Conservation (phyloP, 2,329 filamentous ascomycete genomes). For the Trichophyton mentagrophytes region DNA sequence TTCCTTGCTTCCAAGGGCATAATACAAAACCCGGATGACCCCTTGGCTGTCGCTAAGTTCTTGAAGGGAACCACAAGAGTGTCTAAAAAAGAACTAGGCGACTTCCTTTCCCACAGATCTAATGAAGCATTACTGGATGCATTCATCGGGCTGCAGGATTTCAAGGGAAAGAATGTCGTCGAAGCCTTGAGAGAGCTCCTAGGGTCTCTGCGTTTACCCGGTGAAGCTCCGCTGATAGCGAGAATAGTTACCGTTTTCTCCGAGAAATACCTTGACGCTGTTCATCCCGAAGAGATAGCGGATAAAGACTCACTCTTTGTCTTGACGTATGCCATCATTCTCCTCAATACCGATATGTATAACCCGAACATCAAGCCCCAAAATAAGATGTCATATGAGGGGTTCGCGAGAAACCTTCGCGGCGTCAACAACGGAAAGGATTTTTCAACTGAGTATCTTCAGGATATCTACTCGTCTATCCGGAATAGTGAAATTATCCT, state of each 20-base stretch:
- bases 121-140: slow-evolving; percentile 75
- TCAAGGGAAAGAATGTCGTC: slow-evolving; percentile 71
- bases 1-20: slow-evolving; percentile 78
- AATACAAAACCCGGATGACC: slow-evolving; percentile 61
- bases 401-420: slow-evolving; percentile 79
- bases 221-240: slow-evolving; percentile 85
- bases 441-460: slow-evolving; percentile 70
- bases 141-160: slow-evolving; percentile 81
- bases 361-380: slow-evolving; percentile 69
- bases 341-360: slow-evolving; percentile 94
- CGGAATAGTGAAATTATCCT: slow-evolving; percentile 88
- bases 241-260: slow-evolving; percentile 80
- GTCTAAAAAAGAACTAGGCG: slow-evolving; percentile 81
- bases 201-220: slow-evolving; percentile 83
- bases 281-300: slow-evolving; percentile 59
- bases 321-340: slow-evolving; percentile 89
- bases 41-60: slow-evolving; percentile 70
- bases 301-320: slow-evolving; percentile 83
- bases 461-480: slow-evolving; percentile 82
- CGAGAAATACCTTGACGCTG: slow-evolving; percentile 65
- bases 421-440: slow-evolving; percentile 78
- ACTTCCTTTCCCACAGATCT: slow-evolving; percentile 81
- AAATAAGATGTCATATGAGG: slow-evolving; percentile 70
- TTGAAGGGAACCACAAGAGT: slow-evolving; percentile 75
- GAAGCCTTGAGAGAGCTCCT: slow-evolving; percentile 80